phyloP scores from a whole-genome alignment of 2,329 filamentous ascomycete genomes.

The Colletotrichum sp. region DNA sequence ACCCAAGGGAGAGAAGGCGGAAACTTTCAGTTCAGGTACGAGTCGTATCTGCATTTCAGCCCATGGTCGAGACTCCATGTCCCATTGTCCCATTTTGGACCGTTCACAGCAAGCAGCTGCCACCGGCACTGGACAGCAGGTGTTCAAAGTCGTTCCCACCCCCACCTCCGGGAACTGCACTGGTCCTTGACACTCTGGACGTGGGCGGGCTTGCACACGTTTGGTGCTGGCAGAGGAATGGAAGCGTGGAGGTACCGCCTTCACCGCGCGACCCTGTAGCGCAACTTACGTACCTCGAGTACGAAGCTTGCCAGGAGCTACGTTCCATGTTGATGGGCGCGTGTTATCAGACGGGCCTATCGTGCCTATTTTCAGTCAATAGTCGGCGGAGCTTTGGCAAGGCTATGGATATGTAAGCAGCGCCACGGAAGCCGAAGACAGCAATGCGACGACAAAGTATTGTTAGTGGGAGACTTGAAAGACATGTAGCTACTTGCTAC shows the following conservation, averaged over 20 bases:
- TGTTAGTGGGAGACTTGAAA: not conserved
- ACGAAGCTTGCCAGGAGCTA: conserved; percentile 17
- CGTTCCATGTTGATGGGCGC: conserved; percentile 14
- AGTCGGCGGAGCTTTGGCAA: not conserved
- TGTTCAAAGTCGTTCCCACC: conserved; percentile 8
- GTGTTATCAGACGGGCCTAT: not conserved
- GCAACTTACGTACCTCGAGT: conserved; percentile 15
- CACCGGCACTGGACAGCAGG: not conserved
- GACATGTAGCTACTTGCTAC: conserved; percentile 16
- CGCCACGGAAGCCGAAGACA: not conserved
- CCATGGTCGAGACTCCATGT: not conserved
- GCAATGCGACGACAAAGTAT: not conserved
- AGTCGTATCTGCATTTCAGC: conserved; percentile 16
- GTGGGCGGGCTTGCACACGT: not conserved
- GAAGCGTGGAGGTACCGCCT: not conserved
- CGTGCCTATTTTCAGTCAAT: not conserved
- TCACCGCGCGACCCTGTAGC: conserved; percentile 6
- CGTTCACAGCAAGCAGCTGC: not conserved
- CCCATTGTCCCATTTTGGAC: not conserved
- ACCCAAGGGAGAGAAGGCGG: conserved; percentile 12
- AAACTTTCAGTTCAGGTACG: conserved; percentile 16
- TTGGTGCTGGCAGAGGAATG: not conserved
- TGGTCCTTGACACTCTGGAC: not conserved
- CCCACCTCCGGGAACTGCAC: conserved; percentile 15
- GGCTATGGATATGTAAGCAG: not conserved